phyloP scores from a whole-genome alignment of 805 yeast species.

The Huiozyma sinensis region DNA sequence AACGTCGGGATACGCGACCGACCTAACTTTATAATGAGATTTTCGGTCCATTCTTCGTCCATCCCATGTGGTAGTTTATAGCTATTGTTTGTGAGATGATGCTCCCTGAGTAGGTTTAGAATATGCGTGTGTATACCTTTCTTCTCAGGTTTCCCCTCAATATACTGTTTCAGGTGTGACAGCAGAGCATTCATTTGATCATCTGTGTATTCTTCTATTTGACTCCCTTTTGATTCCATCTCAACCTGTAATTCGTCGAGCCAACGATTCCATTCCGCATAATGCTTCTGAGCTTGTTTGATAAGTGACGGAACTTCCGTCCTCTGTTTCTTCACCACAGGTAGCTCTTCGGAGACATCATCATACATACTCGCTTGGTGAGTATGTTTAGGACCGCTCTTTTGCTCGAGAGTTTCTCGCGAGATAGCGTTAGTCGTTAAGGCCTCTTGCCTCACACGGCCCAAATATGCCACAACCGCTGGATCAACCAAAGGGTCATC shows the following conservation, averaged over 20 bases:
- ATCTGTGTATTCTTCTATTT: slow-evolving; percentile 13
- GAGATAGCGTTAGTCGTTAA: slow-evolving; percentile 8
- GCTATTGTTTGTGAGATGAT: neutral
- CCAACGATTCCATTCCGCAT: no score
- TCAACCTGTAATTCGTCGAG: no score
- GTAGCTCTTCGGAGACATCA: slow-evolving; percentile 8
- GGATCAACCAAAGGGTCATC: slow-evolving; percentile 19
- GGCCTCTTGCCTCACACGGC: slow-evolving; percentile 22
- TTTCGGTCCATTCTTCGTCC: slow-evolving; percentile 18
- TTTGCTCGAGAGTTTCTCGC: neutral
- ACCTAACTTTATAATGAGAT: slow-evolving; percentile 2
- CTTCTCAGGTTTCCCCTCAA: slow-evolving; percentile 5
- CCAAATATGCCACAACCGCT: slow-evolving; percentile 16
- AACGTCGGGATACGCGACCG: slow-evolving; percentile 8
- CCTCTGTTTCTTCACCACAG: neutral
- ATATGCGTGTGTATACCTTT: slow-evolving; percentile 10
- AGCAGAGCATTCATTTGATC: slow-evolving; percentile 13
- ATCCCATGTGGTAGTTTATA: neutral
- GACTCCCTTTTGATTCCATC: neutral
- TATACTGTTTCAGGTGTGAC: slow-evolving; percentile 10
- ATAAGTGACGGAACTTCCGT: neutral
- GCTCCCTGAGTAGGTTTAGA: slow-evolving; percentile 10
- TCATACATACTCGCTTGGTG: slow-evolving; percentile 19
- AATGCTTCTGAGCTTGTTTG: neutral
- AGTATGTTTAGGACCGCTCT: neutral